Evolutionary conservation across 495 filamentous ascomycete genomes (phyloP), one percentile per base, ranked within the genome.

Genomic region (Aspergillus asperescens): DNA sequence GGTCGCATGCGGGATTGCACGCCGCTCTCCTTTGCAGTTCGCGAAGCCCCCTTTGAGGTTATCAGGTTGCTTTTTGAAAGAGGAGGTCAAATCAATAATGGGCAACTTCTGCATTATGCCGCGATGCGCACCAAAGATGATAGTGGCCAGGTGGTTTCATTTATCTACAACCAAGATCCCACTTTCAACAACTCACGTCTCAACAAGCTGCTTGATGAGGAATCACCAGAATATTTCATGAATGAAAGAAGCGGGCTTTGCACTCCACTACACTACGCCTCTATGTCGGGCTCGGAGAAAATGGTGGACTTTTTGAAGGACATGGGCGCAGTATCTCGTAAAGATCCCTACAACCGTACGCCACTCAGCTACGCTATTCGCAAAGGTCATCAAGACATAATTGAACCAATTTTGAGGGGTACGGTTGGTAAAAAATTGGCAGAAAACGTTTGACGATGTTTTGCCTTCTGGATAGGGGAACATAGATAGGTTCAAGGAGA

Each of bases 101-200:
- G 46, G 29, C 46, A 48, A 29, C 35, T 48, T n/a, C 35, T 48
- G 13, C 46, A 48, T 24, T 48, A 48, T n/a, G 46, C 46, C 13
- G 46, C 46, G 23, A 37, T 48, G 46, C 46, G 46, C n/a, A 37
- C 37, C 7, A 12, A 40, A 22, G 37, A 40, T 19, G 37, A 40
- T 22, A 40, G 18, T 16, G 9, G 1, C 19, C 15, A 40, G 19
- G 37, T 40, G 7, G 5, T 40, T 10, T 19, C 15, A 19, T 40
- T 40, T 12, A 22, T 40, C 7, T 40, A 40, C 7, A 12, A 40
- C 18, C 16, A 40, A 22, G 37, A 40, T 23, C 18, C 37, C 3
- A 12, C 5, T 10, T 40, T 20, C 8, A 40, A 40, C 7, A 40
- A 19, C 5, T 40, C 37, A 6, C 18, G 37, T 22, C 15, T 40